These are phyloP conservation scores for Penicillium egyptiacum DNA, from an alignment of 495 filamentous ascomycete species.

Conservation along the genomic window DNA sequence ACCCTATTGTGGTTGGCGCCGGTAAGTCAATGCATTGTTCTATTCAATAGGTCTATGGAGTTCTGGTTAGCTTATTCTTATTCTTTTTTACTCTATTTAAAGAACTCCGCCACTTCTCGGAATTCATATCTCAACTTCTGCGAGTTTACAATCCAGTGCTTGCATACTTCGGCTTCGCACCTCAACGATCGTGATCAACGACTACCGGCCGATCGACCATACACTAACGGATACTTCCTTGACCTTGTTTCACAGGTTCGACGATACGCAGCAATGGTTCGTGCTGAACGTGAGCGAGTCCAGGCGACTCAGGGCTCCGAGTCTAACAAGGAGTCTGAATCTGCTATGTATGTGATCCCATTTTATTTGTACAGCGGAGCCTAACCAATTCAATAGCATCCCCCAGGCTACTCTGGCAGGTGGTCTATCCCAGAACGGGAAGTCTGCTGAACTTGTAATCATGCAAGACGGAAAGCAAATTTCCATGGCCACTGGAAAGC, in stretches of 20 bases:
- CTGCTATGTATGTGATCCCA: slow-evolving; percentile 7
- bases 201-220: slow-evolving; percentile 77
- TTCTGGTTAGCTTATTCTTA: slow-evolving; percentile 66
- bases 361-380: slow-evolving; percentile 4
- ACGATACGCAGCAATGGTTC: slow-evolving; percentile 64
- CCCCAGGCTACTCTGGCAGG: slow-evolving; percentile 65
- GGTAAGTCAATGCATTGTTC: slow-evolving; percentile 63
- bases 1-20: slow-evolving; percentile 81
- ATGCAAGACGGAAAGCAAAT: slow-evolving; percentile 74
- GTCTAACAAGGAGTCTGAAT: slow-evolving; percentile 2
- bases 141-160: slow-evolving; percentile 79
- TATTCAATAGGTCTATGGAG: slow-evolving; percentile 31
- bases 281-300: slow-evolving; percentile 48
- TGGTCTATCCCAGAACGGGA: slow-evolving; percentile 73
- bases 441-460: slow-evolving; percentile 74
- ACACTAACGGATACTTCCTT: slow-evolving; percentile 90
- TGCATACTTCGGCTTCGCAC: slow-evolving; percentile 77
- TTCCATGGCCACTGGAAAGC: slow-evolving; percentile 66
- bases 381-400: slow-evolving; percentile 41
- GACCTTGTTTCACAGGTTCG: slow-evolving; percentile 87
- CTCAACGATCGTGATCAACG: slow-evolving; percentile 79
- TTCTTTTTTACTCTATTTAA: slow-evolving; percentile 43
- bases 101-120: slow-evolving; percentile 70
- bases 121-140: slow-evolving; percentile 78
- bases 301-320: slow-evolving; percentile 21